Conservation (phyloP, 495 filamentous ascomycete species). For the Bathelium albidoporum region DNA sequence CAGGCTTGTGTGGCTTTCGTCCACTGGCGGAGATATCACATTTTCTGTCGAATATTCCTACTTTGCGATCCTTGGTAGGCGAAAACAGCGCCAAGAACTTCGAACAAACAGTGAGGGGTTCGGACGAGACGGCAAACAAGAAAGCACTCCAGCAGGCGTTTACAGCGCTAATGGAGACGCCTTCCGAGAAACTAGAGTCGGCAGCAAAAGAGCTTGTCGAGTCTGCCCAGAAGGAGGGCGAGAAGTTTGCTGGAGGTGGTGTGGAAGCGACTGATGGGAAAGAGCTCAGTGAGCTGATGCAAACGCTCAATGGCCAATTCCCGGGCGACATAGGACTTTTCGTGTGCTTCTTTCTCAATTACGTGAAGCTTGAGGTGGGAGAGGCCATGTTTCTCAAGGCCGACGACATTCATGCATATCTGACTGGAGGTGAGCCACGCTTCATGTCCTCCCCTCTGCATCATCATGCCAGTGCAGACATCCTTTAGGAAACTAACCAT, state of each 20-base stretch:
- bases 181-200: constrained; percentile 50
- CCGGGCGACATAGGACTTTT: constrained; percentile 69
- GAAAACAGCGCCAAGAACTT: constrained; percentile 58
- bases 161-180: constrained; percentile 66
- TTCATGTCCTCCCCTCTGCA: neutral
- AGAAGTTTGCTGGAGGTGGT: constrained; percentile 53
- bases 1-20: constrained; percentile 91
- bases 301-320: constrained; percentile 65
- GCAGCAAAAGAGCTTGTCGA: constrained; percentile 58
- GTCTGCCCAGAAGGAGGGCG: constrained; percentile 53
- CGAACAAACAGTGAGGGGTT: constrained; percentile 52
- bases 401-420: constrained; percentile 93
- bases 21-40: constrained; percentile 76
- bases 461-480: neutral
- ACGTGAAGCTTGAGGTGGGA: constrained; percentile 66
- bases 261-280: constrained; percentile 49
- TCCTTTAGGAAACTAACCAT: neutral
- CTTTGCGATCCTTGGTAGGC: constrained; percentile 68
- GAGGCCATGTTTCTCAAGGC: constrained; percentile 95
- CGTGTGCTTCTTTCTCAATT: constrained; percentile 74
- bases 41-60: constrained; percentile 64
- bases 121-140: constrained; percentile 59
- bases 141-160: constrained; percentile 66
- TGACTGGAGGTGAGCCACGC: constrained; percentile 53
- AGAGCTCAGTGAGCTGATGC: constrained; percentile 65